phyloP scores from a whole-genome alignment of 495 filamentous ascomycete genomes.

The Geopyxis carbonaria region DNA sequence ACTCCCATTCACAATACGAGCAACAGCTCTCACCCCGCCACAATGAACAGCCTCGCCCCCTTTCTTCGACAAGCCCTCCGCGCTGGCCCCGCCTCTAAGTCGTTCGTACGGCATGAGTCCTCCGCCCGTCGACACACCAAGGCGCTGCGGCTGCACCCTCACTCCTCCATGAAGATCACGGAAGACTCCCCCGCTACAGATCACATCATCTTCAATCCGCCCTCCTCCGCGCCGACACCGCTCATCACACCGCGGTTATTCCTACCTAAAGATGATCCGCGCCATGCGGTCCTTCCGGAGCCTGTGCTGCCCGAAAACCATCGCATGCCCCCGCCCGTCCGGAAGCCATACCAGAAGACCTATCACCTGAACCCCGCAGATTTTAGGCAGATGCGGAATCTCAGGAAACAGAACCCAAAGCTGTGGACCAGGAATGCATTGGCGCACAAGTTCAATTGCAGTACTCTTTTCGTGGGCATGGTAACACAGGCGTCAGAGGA shows the following conservation, averaged over 20 bases:
- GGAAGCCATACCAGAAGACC: constrained; percentile 35
- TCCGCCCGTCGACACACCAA: constrained; percentile 21
- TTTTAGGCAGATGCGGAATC: constrained; percentile 65
- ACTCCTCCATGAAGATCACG: constrained; percentile 38
- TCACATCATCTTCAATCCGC: constrained; percentile 87
- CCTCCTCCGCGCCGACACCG: constrained; percentile 62
- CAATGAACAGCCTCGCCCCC: constrained; percentile 14
- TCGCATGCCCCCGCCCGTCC: constrained; percentile 38
- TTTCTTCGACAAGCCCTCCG: constrained; percentile 8
- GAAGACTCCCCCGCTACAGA: constrained; percentile 31
- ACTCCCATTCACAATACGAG: not conserved
- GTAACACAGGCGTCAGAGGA: constrained; percentile 11
- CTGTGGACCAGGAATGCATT: constrained; percentile 51
- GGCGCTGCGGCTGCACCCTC: constrained; percentile 16
- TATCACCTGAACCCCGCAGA: constrained; percentile 63
- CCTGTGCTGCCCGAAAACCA: constrained; percentile 15
- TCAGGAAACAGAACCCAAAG: constrained; percentile 54
- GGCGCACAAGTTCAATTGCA: constrained; percentile 16
- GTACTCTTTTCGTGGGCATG: constrained; percentile 19
- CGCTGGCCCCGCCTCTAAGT: not conserved
- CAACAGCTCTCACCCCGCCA: not conserved
- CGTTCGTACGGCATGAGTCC: constrained; percentile 14
- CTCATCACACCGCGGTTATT: constrained; percentile 82
- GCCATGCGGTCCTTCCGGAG: constrained; percentile 38
- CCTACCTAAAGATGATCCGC: constrained; percentile 61